Evolutionary conservation across 495 filamentous ascomycete genomes (phyloP), one percentile per base, ranked within the genome.

Genomic region (Lindgomyces ingoldianus): DNA sequence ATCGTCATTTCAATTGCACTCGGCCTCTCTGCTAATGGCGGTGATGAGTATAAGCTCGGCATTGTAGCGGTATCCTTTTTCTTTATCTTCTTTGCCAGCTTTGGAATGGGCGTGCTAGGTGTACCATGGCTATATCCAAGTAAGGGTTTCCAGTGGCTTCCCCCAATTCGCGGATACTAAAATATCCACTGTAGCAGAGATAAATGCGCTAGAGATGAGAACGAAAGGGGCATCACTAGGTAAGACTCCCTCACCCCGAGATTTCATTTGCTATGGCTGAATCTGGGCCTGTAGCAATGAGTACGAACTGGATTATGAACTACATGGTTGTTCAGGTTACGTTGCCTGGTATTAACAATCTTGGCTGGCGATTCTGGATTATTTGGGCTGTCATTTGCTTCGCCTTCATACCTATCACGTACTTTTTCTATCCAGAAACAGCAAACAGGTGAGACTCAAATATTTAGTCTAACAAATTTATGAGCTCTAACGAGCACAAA

Each of bases 361-460:
- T 75, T 1, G 66, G 72, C 18, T 74, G 59, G 33, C 69, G 69
- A 26, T 74, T 73, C 61, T 75, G 72, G 70, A 74, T 75, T 47
- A 66, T 74, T 18, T 74, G 72, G 70, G 69, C 67, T 12, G 67
- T 71, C 26, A 68, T 74, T 42, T 68, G 67, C 65, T 62, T 61
- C 29, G 44, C 60, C 4, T 75, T 73, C 58, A 69, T 75, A 21
- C 72, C 70, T 6, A 63, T 68, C 54, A 73, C 73, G 4, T 74
- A 68, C 47, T 60, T 76, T 60, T 72, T 74, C 60, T 75, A 75
- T 33, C 74, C 72, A 1, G 74, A 76, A 51, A 76, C 73, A 4
- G 67, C 73, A 41, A 75, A 73, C 51, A 49, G 62, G 61, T 64
- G 57, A 16, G 46, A n/a, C n/a, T n/a, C n/a, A n/a, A n/a, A n/a